Percentiles rank a stretch among this genome's conserved stretches.
Conservation (phyloP, 1,284 basidiomycete genomes). For the Leucoagaricus sp. region DNA sequence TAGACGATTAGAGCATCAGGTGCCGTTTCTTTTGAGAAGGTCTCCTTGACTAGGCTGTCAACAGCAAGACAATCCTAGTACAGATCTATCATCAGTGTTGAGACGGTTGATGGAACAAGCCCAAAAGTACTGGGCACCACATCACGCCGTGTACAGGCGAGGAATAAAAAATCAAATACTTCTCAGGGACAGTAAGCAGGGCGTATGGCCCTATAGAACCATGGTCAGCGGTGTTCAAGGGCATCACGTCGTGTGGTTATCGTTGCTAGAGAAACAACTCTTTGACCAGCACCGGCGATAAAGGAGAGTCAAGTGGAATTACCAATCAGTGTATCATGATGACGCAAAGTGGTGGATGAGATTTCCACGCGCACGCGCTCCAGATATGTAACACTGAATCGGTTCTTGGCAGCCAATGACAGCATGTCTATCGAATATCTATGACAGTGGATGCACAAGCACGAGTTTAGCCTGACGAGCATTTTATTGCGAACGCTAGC, state of each 20-base stretch:
- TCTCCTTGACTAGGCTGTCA: slow-evolving; percentile 57
- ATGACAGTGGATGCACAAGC: not conserved
- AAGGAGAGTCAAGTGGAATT: not conserved
- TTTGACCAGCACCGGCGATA: no score
- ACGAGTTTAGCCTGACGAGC: not conserved
- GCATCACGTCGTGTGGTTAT: slow-evolving; percentile 30
- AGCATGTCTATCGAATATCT: not conserved
- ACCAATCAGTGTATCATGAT: slow-evolving; percentile 1
- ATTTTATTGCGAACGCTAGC: not conserved
- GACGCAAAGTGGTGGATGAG: slow-evolving; percentile 6
- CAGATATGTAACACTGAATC: not conserved
- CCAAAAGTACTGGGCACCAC: slow-evolving; percentile 67
- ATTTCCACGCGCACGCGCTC: not conserved
- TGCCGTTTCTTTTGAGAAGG: slow-evolving; percentile 51
- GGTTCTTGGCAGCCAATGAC: not conserved
- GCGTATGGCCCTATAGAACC: slow-evolving; percentile 36
- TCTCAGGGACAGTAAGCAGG: slow-evolving; percentile 43
- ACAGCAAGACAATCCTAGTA: slow-evolving; percentile 75
- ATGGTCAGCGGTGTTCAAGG: slow-evolving; percentile 35
- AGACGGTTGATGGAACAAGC: not conserved
- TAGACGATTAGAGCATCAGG: slow-evolving; percentile 71
- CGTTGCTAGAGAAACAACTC: not conserved
- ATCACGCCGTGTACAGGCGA: slow-evolving; percentile 54
- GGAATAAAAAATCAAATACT: slow-evolving; percentile 67
- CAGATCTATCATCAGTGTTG: slow-evolving; percentile 3